Conservation (phyloP, 441 rosid genomes). For the Bocquillonia castaneifolia region DNA sequence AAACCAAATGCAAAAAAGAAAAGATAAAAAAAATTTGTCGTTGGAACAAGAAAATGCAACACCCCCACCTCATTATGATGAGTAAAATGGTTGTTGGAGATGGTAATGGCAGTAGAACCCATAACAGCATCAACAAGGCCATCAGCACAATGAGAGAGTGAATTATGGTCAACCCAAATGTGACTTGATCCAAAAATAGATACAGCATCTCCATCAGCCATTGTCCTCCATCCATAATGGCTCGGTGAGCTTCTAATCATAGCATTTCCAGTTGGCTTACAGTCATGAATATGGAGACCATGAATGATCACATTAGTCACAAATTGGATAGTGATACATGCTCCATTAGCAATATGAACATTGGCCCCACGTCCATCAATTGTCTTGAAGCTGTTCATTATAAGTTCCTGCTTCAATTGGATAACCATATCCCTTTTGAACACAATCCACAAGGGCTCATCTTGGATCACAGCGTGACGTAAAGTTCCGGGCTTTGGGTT, state of each 20-base stretch:
- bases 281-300: slow-evolving; percentile 83
- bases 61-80: slow-evolving; percentile 87
- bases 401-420: slow-evolving; percentile 71
- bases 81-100: slow-evolving; percentile 82
- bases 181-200: slow-evolving; percentile 91
- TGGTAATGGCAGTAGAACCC: slow-evolving; percentile 91
- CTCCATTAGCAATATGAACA: slow-evolving; percentile 89
- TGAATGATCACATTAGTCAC: slow-evolving; percentile 82
- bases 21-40: not conserved
- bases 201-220: slow-evolving; percentile 93
- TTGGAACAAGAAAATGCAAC: not conserved
- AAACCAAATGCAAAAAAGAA: not conserved
- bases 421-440: slow-evolving; percentile 93
- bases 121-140: slow-evolving; percentile 92
- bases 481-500: slow-evolving; percentile 89
- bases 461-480: slow-evolving; percentile 90
- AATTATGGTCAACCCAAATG: slow-evolving; percentile 90
- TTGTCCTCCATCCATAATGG: slow-evolving; percentile 85
- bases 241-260: slow-evolving; percentile 80
- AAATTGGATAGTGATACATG: slow-evolving; percentile 76
- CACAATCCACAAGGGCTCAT: slow-evolving; percentile 77
- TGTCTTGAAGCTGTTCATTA: slow-evolving; percentile 86
- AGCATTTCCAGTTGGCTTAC: slow-evolving; percentile 87
- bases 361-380: slow-evolving; percentile 86
- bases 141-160: slow-evolving; percentile 85